Evolutionary conservation across 1,284 basidiomycete genomes (phyloP).

Genomic region (Calocybe gambosa): DNA sequence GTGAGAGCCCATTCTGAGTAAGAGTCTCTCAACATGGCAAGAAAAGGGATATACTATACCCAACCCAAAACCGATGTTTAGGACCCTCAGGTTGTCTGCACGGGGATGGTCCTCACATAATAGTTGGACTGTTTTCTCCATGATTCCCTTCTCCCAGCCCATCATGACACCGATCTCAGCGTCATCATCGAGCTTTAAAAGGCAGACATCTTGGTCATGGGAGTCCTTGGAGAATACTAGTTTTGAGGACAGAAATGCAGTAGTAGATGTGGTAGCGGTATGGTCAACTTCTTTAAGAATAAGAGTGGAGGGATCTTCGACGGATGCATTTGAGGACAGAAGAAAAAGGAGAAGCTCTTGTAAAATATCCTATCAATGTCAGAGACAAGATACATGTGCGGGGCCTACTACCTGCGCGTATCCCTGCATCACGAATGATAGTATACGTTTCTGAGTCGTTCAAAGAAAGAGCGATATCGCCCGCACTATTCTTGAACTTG

Average conservation of each 20-base stretch:
- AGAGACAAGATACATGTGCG: neutral
- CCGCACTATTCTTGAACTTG: conserved; percentile 73
- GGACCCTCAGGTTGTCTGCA: conserved; percentile 52
- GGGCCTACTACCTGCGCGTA: conserved; percentile 65
- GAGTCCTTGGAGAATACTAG: conserved; percentile 70
- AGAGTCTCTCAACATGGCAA: conserved; percentile 7
- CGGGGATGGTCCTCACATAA: conserved; percentile 53
- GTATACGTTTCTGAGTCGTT: conserved; percentile 73
- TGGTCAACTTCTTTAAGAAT: conserved; percentile 52
- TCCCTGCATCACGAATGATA: conserved; percentile 79
- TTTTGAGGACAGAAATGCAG: conserved; percentile 68
- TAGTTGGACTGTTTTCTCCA: conserved; percentile 62
- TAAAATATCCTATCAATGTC: conserved; percentile 1
- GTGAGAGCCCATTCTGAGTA: conserved; percentile 14
- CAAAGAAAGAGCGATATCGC: conserved; percentile 82
- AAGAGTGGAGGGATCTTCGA: conserved; percentile 38
- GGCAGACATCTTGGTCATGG: conserved; percentile 77
- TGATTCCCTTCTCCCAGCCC: conserved; percentile 88
- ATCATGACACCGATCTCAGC: conserved; percentile 91
- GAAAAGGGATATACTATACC: conserved; percentile 68
- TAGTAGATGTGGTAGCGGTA: conserved; percentile 70
- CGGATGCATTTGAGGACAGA: conserved; percentile 40
- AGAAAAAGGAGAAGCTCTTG: conserved; percentile 62
- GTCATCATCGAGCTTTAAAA: conserved; percentile 67
- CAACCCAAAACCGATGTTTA: conserved; percentile 94